These are phyloP conservation scores for Picea sitchensis DNA, from an alignment of 75 land plant genomes.

Conservation along the genomic window DNA sequence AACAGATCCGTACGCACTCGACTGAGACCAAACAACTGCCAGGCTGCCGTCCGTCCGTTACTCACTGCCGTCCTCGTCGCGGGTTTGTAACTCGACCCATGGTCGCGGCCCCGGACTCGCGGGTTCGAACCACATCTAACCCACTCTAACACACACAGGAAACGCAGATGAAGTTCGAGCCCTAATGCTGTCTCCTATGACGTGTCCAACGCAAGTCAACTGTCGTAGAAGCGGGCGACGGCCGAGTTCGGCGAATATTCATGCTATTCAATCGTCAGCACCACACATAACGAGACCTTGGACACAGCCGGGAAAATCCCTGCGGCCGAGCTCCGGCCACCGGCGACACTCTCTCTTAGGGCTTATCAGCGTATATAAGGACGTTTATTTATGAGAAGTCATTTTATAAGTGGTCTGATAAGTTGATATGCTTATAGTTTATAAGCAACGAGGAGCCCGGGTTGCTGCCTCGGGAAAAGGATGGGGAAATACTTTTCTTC, in stretches of 20 bases:
- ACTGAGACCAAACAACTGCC: background rate
- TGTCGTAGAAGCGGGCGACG: background rate
- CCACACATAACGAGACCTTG: background rate
- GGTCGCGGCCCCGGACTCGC: too few relatives aligned
- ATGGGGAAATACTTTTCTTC: slow-evolving; percentile 6
- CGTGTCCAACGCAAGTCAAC: slow-evolving; percentile 2
- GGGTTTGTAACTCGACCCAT: background rate
- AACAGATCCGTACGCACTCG: background rate
- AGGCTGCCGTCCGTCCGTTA: background rate
- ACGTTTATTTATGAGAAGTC: background rate
- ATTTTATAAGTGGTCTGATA: background rate
- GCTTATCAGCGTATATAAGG: background rate
- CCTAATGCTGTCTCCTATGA: background rate
- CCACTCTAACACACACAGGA: too few relatives aligned
- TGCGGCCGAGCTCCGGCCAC: background rate
- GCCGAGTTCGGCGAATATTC: background rate
- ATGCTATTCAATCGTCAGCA: background rate
- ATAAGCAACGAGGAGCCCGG: slow-evolving; percentile 10
- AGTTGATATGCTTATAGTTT: background rate
- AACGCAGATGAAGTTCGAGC: too few relatives aligned
- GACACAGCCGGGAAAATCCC: background rate
- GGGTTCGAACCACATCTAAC: background rate
- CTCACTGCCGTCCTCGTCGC: background rate
- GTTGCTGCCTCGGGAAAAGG: slow-evolving; percentile 8
- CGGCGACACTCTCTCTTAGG: background rate